Evolutionary conservation across 2,329 filamentous ascomycete species (phyloP).

Genomic region (Chaetomiaceae sp.): DNA sequence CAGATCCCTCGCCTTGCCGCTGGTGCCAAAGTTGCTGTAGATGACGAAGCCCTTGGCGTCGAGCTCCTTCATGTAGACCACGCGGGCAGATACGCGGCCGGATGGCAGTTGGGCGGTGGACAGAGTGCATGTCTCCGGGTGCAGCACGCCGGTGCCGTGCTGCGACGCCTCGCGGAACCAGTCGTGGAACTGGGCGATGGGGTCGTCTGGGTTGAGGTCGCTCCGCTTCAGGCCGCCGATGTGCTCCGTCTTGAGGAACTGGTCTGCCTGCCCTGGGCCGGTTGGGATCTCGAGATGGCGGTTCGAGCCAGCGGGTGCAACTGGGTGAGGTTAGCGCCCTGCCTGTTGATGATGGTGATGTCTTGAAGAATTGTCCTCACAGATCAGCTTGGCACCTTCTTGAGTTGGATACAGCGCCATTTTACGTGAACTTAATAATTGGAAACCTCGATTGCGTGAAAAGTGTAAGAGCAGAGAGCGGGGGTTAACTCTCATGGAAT

Average conservation of each 20-base stretch:
- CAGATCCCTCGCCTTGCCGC: constrained; percentile 63
- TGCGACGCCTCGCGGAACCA: constrained; percentile 78
- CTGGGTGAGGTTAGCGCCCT: constrained; percentile 11
- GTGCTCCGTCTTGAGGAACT: constrained; percentile 58
- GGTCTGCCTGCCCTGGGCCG: constrained; percentile 61
- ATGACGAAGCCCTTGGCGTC: constrained; percentile 80
- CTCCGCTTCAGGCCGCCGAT: constrained; percentile 53
- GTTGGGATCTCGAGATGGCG: constrained; percentile 62
- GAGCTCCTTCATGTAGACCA: constrained; percentile 94
- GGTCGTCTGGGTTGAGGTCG: constrained; percentile 58
- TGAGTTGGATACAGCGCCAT: constrained; percentile 45
- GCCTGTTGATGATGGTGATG: not conserved
- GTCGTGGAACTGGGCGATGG: constrained; percentile 77
- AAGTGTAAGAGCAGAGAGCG: constrained; percentile 1
- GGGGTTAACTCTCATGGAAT: constrained; percentile 5
- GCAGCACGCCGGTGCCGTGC: constrained; percentile 47
- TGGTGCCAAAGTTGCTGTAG: constrained; percentile 88
- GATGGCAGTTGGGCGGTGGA: constrained; percentile 80
- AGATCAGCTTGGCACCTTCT: constrained; percentile 44
- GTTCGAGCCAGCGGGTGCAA: constrained; percentile 29
- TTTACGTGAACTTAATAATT: constrained; percentile 7
- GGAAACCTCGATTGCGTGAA: constrained; percentile 1
- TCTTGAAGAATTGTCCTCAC: constrained; percentile 34
- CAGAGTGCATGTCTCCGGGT: constrained; percentile 85
- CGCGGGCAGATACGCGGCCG: constrained; percentile 76